A percentile compares a stretch with the other conserved stretches of the same genome.
Evolutionary conservation across 495 filamentous ascomycete species (phyloP).

Genomic region (Aspergillus taichungensis): DNA sequence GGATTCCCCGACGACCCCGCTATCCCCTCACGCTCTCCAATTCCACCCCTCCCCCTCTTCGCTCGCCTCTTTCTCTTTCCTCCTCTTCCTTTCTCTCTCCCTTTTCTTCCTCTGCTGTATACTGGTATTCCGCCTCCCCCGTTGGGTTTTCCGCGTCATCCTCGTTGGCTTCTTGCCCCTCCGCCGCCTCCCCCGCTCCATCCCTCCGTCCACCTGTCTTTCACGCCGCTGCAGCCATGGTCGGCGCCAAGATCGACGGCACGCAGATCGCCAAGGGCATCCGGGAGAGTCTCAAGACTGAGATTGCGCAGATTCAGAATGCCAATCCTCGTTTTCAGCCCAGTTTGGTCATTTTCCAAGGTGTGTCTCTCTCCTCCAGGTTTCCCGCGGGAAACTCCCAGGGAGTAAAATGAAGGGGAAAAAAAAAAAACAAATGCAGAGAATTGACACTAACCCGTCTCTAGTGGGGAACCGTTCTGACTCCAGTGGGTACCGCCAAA

Average conservation of each 20-base stretch:
- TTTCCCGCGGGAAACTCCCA: not conserved
- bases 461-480: slow-evolving; percentile 80
- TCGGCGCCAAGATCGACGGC: slow-evolving; percentile 88
- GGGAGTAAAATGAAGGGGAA: slow-evolving; percentile 6
- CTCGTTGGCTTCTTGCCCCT: too few species aligned
- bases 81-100: too few species aligned
- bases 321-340: slow-evolving; percentile 80
- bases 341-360: slow-evolving; percentile 85
- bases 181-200: too few species aligned
- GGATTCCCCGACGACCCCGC: too few species aligned
- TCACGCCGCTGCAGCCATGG: slow-evolving; percentile 50
- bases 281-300: slow-evolving; percentile 62
- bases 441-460: slow-evolving; percentile 5
- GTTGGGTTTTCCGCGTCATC: too few species aligned
- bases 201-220: slow-evolving; percentile 14
- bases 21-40: too few species aligned
- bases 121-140: too few species aligned
- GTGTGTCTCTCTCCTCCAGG: slow-evolving; percentile 35
- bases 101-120: too few species aligned
- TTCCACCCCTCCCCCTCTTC: too few species aligned
- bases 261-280: slow-evolving; percentile 88
- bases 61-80: too few species aligned
- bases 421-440: not conserved
- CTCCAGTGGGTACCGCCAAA: slow-evolving; percentile 56
- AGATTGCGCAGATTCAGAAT: slow-evolving; percentile 75